These are phyloP conservation scores for Populus deltoides DNA, from an alignment of 345 rosid species.

Conservation along the genomic window DNA sequence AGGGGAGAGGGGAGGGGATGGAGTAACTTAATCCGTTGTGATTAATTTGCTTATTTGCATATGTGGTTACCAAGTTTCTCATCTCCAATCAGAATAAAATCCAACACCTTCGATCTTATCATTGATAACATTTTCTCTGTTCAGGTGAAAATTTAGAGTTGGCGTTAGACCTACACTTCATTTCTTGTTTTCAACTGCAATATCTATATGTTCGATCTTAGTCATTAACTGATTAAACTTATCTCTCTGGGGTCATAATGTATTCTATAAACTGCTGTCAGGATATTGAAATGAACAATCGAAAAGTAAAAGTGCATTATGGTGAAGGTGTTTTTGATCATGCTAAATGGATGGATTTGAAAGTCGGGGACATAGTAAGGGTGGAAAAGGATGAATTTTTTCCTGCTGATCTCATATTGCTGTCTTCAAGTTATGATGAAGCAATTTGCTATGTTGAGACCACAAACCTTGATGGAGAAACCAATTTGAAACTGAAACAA, in stretches of 20 bases:
- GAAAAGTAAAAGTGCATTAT: constrained; percentile 60
- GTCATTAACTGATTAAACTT: constrained; percentile 5
- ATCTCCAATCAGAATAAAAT: too few species aligned
- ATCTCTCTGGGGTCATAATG: neutral
- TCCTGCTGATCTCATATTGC: constrained; percentile 88
- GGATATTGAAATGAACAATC: constrained; percentile 75
- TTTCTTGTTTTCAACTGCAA: neutral
- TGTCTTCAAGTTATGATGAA: constrained; percentile 84
- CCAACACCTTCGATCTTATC: neutral
- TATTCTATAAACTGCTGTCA: constrained; percentile 20
- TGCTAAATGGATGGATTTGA: constrained; percentile 74
- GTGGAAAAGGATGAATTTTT: constrained; percentile 94
- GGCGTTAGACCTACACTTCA: neutral
- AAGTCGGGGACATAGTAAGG: constrained; percentile 81
- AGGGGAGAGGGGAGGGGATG: too few species aligned
- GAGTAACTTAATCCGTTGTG: neutral
- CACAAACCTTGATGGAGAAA: constrained; percentile 93
- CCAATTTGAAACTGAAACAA: constrained; percentile 84
- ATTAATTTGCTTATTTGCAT: neutral
- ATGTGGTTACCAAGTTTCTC: too few species aligned
- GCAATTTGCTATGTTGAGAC: constrained; percentile 96
- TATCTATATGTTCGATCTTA: neutral
- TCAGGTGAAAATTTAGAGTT: neutral
- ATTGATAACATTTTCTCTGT: neutral
- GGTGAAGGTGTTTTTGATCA: constrained; percentile 59